Evolutionary conservation across 148 eudicot genomes (phyloP), one percentile per base, ranked within the genome.

Genomic region (Arbutus unedo): DNA sequence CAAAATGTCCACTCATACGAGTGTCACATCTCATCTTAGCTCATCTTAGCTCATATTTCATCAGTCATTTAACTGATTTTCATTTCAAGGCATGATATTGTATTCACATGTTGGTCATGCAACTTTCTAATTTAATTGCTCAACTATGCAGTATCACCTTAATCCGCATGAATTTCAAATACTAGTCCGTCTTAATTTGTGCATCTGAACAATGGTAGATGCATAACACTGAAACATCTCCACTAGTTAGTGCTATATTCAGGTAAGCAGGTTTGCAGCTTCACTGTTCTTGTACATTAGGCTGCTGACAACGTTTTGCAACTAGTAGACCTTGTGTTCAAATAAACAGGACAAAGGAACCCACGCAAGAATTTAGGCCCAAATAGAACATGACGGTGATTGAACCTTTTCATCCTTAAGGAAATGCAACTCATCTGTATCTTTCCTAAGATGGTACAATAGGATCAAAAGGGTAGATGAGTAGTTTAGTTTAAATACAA

Each of bases 31-130:
- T 50, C 48, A 71, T 54, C 51, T 31, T 43, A n/a, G n/a, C n/a
- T n/a, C n/a, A n/a, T n/a, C n/a, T n/a, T n/a, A 54, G 62, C 47
- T 81, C 77, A 21, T 44, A 73, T 16, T 73, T 41, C 31, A 54
- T 31, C n/a, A 31, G 19, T 15, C 47, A 19, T 66, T 21, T 64
- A 5, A 48, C 44, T n/a, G 14, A 16, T 1, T 7, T 72, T 64
- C 75, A 82, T 48, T 51, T 48, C 6, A n/a, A 23, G 11, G 47
- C 45, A 48, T 14, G 54, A 50, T 15, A 21, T 15, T 59, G 67
- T 55, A 45, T 16, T 31, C 66, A 23, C 23, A 25, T 2, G n/a
- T 5, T 0, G 19, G 50, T 59, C 55, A 51, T n/a, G 21, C 6
- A 4, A 25, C 23, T 76, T n/a, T 31, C 38, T 31, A 31, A 31